Base-by-base conservation (phyloP, 805 yeast species). In the Saccharomycopsis synnaedendra region DNA sequence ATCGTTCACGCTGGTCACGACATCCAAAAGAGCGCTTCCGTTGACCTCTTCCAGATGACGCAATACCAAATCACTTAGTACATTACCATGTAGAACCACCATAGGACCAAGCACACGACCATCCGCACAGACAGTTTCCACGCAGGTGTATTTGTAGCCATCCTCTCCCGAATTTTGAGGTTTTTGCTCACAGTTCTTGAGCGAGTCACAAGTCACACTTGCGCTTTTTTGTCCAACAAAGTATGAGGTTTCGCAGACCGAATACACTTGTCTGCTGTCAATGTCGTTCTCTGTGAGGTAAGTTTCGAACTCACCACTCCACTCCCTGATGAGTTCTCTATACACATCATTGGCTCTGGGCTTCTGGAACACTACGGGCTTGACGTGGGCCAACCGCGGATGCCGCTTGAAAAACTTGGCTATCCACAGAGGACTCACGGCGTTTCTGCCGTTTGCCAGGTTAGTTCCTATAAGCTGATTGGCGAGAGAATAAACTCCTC, bases 401-500 rank as follows among this genome's bases (percentile, higher is more conserved):
- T 49, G 53, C 5, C 53, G 47, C 41, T 49, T 49, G 45, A 49
- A 49, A 38, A 49, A 49, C 37, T 49, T 49, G 30, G 34, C 30
- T 19, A 49, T 49, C 53, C 53, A 49, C 19, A 41, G 35, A 31
- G 42, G 53, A 32, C 44, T 37, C 28, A 49, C 50, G 11, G 36
- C 40, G n/a, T n/a, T 34, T 8, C 36, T 8, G n/a, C n/a, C 36
- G 3, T n/a, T n/a, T 9, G 36, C 8, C 10, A n/a, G n/a, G n/a
- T 34, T 34, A n/a, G n/a, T 8, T 34, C 10, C 50, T 5, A 49
- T 32, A 4, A 49, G 31, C 36, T 46, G 45, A 37, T 49, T 49
- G 5, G 53, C 53, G 7, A 49, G 31, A 4, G 36, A 45, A 31
- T 41, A 49, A 5, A 49, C 53, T 10, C 45, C 47, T 11, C 42